Conservation (phyloP, 768 basidiomycete genomes). For the Steccherinum ochraceum region DNA sequence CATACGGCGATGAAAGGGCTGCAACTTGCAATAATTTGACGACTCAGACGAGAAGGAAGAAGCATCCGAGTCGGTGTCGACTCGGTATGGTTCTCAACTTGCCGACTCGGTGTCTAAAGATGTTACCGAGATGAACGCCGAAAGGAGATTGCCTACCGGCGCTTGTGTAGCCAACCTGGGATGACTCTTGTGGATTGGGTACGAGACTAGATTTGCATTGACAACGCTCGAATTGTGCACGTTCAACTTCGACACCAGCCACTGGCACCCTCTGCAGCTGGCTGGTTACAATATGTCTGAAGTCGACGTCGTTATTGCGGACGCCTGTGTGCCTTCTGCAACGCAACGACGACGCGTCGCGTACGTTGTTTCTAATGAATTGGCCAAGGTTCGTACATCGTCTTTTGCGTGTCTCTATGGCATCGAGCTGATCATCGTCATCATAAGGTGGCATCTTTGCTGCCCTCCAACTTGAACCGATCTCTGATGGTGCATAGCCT, state of each 20-base stretch:
- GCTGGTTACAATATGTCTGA: neutral
- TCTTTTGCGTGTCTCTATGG: constrained; percentile 4
- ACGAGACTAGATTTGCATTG: neutral
- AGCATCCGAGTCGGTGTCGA: too few species aligned
- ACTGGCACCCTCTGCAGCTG: too few species aligned
- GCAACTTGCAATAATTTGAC: too few species aligned
- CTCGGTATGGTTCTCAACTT: too few species aligned
- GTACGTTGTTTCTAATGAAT: constrained; percentile 54
- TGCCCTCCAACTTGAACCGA: constrained; percentile 66
- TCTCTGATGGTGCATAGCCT: constrained; percentile 64
- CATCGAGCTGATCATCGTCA: constrained; percentile 17
- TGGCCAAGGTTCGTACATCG: constrained; percentile 37
- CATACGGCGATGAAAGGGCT: too few species aligned
- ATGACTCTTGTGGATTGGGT: neutral
- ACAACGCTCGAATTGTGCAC: neutral
- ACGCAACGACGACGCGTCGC: constrained; percentile 18
- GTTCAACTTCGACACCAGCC: too few species aligned
- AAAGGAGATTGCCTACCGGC: too few species aligned
- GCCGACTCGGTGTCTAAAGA: too few species aligned
- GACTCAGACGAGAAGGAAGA: too few species aligned
- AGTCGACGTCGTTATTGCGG: neutral
- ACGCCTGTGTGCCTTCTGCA: neutral
- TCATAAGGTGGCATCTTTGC: constrained; percentile 45
- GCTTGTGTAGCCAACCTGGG: too few species aligned
- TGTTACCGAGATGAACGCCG: too few species aligned